Evolutionary conservation across 2,329 filamentous ascomycete genomes (phyloP).

Genomic region (Colletotrichum tamarilloi): DNA sequence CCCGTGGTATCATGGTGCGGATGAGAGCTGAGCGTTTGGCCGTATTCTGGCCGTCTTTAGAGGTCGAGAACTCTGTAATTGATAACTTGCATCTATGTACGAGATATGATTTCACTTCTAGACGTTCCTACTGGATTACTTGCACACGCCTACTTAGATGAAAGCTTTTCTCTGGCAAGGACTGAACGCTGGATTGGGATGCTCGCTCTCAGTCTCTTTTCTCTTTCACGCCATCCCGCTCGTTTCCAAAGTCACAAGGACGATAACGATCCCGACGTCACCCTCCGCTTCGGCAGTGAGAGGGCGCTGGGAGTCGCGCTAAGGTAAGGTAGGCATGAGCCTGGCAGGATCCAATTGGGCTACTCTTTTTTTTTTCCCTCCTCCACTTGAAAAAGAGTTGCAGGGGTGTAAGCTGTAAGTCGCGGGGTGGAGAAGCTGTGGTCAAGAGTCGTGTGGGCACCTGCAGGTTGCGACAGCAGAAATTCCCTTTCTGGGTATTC

Average conservation of each 20-base stretch:
- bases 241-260: not conserved
- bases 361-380: no score
- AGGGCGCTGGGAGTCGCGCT: not conserved
- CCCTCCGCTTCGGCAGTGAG: conserved; percentile 1
- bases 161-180: no score
- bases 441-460: not conserved
- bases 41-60: no score
- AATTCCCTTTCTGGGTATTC: conserved; percentile 37
- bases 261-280: not conserved
- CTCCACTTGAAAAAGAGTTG: not conserved
- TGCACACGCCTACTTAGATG: no score
- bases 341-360: not conserved
- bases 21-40: no score
- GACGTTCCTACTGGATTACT: no score
- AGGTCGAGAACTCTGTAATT: no score
- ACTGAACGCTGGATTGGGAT: not conserved
- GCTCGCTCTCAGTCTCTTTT: no score
- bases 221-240: not conserved
- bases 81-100: no score
- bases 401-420: not conserved
- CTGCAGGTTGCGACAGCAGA: conserved; percentile 3
- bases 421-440: conserved; percentile 25
- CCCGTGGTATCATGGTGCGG: not conserved
- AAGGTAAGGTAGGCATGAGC: not conserved
- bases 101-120: no score